Percentiles rank a stretch among this genome's conserved stretches.
Conservation (phyloP, 164 flowering plant genomes). For the Hamamelis virginiana region DNA sequence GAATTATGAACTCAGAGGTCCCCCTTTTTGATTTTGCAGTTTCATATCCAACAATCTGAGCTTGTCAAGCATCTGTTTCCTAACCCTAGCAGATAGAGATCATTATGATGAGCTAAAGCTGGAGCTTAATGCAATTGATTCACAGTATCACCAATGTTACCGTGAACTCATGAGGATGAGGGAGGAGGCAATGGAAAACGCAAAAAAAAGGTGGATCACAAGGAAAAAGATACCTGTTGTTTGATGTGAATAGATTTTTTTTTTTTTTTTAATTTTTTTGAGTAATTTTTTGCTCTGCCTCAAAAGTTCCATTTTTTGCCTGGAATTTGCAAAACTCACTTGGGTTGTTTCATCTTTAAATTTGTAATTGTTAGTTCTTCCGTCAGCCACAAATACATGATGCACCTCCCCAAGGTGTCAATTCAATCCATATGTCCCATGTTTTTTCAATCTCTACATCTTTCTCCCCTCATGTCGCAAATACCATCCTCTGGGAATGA, state of each 20-base stretch:
- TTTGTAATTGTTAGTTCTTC: too few relatives aligned
- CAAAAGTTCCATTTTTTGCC: slow-evolving; percentile 26
- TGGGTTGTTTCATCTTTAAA: too few relatives aligned
- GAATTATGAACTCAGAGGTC: slow-evolving; percentile 15
- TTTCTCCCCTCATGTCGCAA: too few relatives aligned
- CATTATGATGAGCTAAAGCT: slow-evolving; percentile 40
- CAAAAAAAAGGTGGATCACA: slow-evolving; percentile 50
- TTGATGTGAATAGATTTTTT: slow-evolving; percentile 17
- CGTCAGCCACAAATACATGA: too few relatives aligned
- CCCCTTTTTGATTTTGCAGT: slow-evolving; percentile 16
- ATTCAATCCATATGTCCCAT: too few relatives aligned
- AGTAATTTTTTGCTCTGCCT: not conserved
- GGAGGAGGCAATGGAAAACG: slow-evolving; percentile 55
- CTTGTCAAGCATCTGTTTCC: slow-evolving; percentile 27
- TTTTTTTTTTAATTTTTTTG: not conserved
- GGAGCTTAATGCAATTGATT: slow-evolving; percentile 58
- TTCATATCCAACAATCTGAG: slow-evolving; percentile 22
- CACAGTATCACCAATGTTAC: slow-evolving; percentile 49
- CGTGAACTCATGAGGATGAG: slow-evolving; percentile 51
- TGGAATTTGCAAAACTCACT: slow-evolving; percentile 12
- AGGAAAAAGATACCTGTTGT: slow-evolving; percentile 31
- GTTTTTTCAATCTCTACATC: too few relatives aligned
- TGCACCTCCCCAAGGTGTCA: too few relatives aligned
- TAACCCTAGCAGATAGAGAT: slow-evolving; percentile 35
- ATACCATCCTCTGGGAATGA: too few relatives aligned